Conservation (phyloP, 495 filamentous ascomycete species). For the Neurospora sublineolata region DNA sequence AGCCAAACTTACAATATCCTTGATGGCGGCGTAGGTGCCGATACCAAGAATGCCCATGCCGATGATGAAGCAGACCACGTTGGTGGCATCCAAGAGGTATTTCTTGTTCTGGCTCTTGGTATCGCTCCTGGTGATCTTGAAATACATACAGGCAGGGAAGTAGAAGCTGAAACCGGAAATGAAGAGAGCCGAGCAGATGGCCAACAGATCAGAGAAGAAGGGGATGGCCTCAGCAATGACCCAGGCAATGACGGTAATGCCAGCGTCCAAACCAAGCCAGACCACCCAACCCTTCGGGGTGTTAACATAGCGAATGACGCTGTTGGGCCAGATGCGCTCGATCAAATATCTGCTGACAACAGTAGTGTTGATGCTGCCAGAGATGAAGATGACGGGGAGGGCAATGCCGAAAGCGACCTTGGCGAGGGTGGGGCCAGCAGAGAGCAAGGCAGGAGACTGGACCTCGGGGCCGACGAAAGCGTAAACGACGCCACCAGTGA, state of each 20-base stretch:
- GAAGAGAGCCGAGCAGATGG: conserved; percentile 50
- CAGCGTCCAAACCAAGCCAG: conserved; percentile 49
- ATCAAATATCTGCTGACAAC: conserved; percentile 55
- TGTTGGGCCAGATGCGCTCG: conserved; percentile 45
- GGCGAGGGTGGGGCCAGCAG: conserved; percentile 46
- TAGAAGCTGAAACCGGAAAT: conserved; percentile 55
- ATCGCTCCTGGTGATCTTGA: conserved; percentile 48
- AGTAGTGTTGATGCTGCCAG: conserved; percentile 50
- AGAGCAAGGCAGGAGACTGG: conserved; percentile 55
- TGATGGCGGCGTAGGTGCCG: conserved; percentile 47
- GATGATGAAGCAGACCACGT: conserved; percentile 41
- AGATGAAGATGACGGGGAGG: conserved; percentile 67
- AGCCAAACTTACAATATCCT: conserved; percentile 40
- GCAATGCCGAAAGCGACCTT: conserved; percentile 74
- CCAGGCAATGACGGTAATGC: conserved; percentile 56
- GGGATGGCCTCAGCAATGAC: conserved; percentile 63
- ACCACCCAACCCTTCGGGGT: conserved; percentile 43
- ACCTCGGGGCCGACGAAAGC: conserved; percentile 60
- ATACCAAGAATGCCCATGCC: conserved; percentile 44
- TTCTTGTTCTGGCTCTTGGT: conserved; percentile 36
- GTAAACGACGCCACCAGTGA: conserved; percentile 61
- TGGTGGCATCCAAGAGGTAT: conserved; percentile 32
- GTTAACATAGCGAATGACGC: conserved; percentile 47
- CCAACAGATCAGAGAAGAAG: conserved; percentile 56
- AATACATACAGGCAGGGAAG: conserved; percentile 55